Evolutionary conservation across 2,329 filamentous ascomycete genomes (phyloP).

Genomic region (Penicillium thymicola): DNA sequence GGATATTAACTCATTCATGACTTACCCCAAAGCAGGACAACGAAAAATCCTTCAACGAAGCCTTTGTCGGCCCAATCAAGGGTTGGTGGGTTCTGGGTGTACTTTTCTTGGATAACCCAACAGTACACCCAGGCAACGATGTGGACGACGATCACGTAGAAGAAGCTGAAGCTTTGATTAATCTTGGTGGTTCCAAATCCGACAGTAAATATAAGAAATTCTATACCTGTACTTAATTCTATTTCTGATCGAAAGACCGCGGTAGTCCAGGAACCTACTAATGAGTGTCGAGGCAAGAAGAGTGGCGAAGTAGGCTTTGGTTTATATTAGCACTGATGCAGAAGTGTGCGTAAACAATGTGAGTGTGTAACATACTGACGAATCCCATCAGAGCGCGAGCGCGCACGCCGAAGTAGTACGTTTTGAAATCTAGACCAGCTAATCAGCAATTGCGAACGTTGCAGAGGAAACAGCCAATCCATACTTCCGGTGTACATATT

Average conservation of each 20-base stretch:
- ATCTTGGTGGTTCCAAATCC: accelerated
- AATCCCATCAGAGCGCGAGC: conserved; percentile 50
- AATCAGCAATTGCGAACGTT: conserved; percentile 1
- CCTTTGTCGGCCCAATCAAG: conserved; percentile 45
- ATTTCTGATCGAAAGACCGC: conserved; percentile 37
- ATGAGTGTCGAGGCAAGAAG: conserved; percentile 48
- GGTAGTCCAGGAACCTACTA: conserved; percentile 46
- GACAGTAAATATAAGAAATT: accelerated
- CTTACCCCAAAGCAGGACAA: conserved; percentile 47
- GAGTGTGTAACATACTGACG: conserved; percentile 25
- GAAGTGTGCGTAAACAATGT: not conserved
- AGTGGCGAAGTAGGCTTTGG: conserved; percentile 36
- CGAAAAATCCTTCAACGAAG: conserved; percentile 49
- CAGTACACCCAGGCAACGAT: conserved; percentile 51
- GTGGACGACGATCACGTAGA: conserved; percentile 47
- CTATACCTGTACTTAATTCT: conserved; percentile 39
- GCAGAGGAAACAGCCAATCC: not conserved
- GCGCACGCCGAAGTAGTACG: conserved; percentile 48
- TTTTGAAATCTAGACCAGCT: conserved; percentile 44
- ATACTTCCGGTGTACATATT: conserved; percentile 44
- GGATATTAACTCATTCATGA: not conserved
- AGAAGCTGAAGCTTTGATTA: conserved; percentile 33
- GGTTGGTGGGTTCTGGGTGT: conserved; percentile 41
- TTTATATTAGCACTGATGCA: not conserved
- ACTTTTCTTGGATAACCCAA: conserved; percentile 54